phyloP scores from a whole-genome alignment of 73 alveolate genomes.

The Paramecium sexaurelia region DNA sequence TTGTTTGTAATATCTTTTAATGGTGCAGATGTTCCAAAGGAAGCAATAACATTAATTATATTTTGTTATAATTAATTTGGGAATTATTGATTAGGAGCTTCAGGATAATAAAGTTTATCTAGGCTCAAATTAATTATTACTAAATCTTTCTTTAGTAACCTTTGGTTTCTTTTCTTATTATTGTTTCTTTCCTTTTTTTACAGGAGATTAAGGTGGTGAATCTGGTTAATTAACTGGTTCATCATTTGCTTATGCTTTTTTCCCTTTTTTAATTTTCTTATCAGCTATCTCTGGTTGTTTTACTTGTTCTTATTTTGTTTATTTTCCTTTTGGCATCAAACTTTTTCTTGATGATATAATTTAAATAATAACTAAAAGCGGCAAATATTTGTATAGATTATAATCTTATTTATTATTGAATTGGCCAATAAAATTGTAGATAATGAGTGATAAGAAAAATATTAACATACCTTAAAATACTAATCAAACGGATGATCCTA shows the following conservation, averaged over 20 bases:
- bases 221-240: not conserved
- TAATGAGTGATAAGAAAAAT: conserved; percentile 38
- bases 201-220: conserved; percentile 15
- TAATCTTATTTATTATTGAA: conserved; percentile 5
- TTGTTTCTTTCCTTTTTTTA: not conserved
- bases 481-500: not conserved
- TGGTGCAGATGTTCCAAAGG: conserved; percentile 6
- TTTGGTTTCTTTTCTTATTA: not conserved
- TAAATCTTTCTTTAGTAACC: conserved; percentile 34
- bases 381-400: conserved; percentile 41
- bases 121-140: not conserved
- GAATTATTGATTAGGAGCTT: not conserved
- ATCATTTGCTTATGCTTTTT: not conserved
- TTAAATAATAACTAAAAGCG: conserved; percentile 13
- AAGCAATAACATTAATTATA: not conserved
- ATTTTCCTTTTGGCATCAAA: not conserved
- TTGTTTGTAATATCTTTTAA: not conserved
- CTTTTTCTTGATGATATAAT: not conserved
- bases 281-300: not conserved
- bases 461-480: not conserved
- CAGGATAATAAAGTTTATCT: conserved; percentile 42
- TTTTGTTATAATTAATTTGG: not conserved
- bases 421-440: conserved; percentile 5
- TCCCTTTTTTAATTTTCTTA: not conserved
- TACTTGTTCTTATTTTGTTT: not conserved